Conservation (phyloP, 441 rosid genomes). For the Raphanus hybrid region DNA sequence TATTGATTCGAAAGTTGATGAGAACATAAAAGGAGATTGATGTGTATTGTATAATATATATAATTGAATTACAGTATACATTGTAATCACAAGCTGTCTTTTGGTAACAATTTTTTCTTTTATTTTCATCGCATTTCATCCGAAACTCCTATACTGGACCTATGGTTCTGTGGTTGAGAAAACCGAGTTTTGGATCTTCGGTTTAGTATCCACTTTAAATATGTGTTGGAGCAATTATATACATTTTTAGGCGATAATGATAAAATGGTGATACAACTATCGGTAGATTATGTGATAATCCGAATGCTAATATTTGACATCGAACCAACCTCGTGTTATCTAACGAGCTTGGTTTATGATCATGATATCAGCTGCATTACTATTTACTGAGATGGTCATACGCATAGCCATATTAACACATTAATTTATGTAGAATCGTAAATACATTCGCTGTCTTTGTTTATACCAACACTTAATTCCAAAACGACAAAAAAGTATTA, state of each 20-base stretch:
- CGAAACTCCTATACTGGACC: background rate
- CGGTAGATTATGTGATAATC: background rate
- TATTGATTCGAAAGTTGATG: background rate
- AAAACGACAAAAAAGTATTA: background rate
- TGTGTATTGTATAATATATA: constrained; percentile 34
- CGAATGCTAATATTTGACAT: background rate
- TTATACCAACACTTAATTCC: background rate
- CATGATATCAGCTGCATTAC: background rate
- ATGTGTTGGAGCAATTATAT: background rate
- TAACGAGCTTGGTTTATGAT: background rate
- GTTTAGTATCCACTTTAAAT: background rate
- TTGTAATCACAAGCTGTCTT: background rate
- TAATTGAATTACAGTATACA: background rate
- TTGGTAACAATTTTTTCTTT: background rate
- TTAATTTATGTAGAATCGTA: background rate
- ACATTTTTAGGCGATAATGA: background rate
- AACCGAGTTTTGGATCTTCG: background rate
- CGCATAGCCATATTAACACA: background rate
- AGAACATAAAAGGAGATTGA: background rate
- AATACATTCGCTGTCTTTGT: background rate
- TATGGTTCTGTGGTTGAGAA: background rate
- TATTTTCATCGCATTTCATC: background rate
- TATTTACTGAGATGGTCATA: background rate
- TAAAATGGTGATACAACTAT: background rate
- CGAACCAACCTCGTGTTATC: background rate